Evolutionary conservation across 177 flowering plant genomes (phyloP).

Genomic region (Tripterygium wilfordii): DNA sequence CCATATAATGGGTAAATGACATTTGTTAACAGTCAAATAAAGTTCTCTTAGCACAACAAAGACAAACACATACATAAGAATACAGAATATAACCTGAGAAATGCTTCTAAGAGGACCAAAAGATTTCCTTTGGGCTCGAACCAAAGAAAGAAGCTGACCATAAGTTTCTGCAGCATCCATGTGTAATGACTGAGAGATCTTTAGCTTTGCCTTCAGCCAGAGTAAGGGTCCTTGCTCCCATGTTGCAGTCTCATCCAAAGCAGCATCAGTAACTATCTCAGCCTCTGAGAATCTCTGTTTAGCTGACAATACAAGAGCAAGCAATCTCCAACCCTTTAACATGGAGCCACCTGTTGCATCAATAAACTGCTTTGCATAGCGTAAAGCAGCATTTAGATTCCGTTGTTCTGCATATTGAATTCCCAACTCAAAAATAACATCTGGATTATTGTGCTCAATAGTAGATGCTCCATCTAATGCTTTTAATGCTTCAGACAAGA

Average conservation of each 20-base stretch:
- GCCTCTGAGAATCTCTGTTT: slow-evolving; percentile 82
- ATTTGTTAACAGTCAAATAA: too few relatives aligned
- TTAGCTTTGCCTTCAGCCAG: slow-evolving; percentile 80
- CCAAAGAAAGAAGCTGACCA: slow-evolving; percentile 78
- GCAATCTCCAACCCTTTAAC: slow-evolving; percentile 88
- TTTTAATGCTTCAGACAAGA: slow-evolving; percentile 84
- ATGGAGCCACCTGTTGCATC: slow-evolving; percentile 89
- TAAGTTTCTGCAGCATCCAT: slow-evolving; percentile 90
- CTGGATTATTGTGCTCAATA: slow-evolving; percentile 54
- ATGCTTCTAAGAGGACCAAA: slow-evolving; percentile 45
- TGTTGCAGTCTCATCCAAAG: slow-evolving; percentile 90
- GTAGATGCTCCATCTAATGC: slow-evolving; percentile 59
- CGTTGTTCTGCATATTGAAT: slow-evolving; percentile 80
- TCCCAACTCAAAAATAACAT: slow-evolving; percentile 73
- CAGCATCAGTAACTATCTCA: slow-evolving; percentile 86
- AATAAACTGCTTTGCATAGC: slow-evolving; percentile 67
- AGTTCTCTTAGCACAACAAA: background rate
- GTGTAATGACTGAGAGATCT: slow-evolving; percentile 58
- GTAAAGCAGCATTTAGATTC: slow-evolving; percentile 68
- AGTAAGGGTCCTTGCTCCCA: slow-evolving; percentile 98
- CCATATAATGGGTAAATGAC: too few relatives aligned
- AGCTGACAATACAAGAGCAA: slow-evolving; percentile 83
- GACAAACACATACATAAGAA: background rate
- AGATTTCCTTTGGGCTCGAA: slow-evolving; percentile 83
- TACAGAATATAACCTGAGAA: slow-evolving; percentile 47